Evolutionary conservation across 2,329 filamentous ascomycete genomes (phyloP).

Genomic region (Teratosphaeria pseudoeucalypti): DNA sequence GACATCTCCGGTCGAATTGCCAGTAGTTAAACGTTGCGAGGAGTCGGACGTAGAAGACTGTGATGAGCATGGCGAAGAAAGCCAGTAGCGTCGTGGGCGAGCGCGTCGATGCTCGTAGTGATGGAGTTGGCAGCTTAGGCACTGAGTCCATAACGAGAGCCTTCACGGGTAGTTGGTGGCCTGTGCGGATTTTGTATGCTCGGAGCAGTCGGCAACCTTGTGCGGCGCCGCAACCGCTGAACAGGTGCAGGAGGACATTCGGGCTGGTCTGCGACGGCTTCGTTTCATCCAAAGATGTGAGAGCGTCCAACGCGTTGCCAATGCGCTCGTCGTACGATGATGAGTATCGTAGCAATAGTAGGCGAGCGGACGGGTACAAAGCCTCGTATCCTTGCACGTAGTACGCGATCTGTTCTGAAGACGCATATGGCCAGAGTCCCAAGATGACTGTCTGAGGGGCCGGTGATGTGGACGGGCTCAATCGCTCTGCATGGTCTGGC

Average conservation of each 20-base stretch:
- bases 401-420: constrained; percentile 14
- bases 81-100: constrained; percentile 5
- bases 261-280: constrained; percentile 1
- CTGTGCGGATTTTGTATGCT: constrained; percentile 16
- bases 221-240: constrained; percentile 15
- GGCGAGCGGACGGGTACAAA: constrained; percentile 16
- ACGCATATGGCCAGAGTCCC: constrained; percentile 19
- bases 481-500: neutral
- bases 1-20: constrained; percentile 8
- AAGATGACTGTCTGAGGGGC: constrained; percentile 17
- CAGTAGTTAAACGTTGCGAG: constrained; percentile 10
- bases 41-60: constrained; percentile 8
- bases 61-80: constrained; percentile 8
- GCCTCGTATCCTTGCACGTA: constrained; percentile 17
- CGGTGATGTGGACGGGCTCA: constrained; percentile 2
- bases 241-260: constrained; percentile 18
- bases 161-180: constrained; percentile 8
- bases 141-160: constrained; percentile 17
- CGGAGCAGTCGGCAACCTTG: constrained; percentile 15
- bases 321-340: constrained; percentile 5
- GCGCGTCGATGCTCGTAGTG: neutral
- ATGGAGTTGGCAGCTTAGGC: constrained; percentile 9
- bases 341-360: constrained; percentile 15
- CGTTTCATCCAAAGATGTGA: constrained; percentile 9
- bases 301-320: constrained; percentile 5